phyloP scores from a whole-genome alignment of 2,329 filamentous ascomycete species.

The Colletotrichum sp. region DNA sequence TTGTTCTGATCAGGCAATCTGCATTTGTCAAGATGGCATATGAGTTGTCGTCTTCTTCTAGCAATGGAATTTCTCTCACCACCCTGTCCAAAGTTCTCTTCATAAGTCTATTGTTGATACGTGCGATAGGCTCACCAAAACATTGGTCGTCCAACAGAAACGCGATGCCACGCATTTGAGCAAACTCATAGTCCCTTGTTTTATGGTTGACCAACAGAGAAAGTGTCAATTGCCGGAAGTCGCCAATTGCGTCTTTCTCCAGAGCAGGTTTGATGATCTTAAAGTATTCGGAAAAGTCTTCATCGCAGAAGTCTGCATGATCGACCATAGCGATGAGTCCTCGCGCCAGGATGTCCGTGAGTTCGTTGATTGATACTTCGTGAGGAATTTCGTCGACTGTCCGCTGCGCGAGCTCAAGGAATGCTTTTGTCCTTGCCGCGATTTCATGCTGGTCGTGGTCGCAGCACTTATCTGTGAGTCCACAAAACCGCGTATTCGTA shows the following conservation, averaged over 20 bases:
- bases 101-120: background rate
- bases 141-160: background rate
- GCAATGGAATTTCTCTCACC: background rate
- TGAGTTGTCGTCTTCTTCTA: fast-evolving
- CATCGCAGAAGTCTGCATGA: background rate
- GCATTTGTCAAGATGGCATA: background rate
- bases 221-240: background rate
- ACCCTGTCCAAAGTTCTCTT: fast-evolving
- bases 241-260: fast-evolving
- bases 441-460: background rate
- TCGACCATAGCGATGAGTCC: background rate
- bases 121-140: background rate
- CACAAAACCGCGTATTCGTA: background rate
- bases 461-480: background rate
- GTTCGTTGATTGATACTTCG: background rate
- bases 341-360: background rate
- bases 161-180: background rate
- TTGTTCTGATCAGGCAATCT: background rate
- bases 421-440: background rate
- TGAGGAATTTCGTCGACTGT: background rate
- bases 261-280: background rate
- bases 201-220: background rate
- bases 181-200: background rate
- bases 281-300: background rate
- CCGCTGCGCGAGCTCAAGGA: background rate